Evolutionary conservation across 106 monocot species (phyloP), one percentile per base, ranked within the genome.

Genomic region (Dendrobium nobile): DNA sequence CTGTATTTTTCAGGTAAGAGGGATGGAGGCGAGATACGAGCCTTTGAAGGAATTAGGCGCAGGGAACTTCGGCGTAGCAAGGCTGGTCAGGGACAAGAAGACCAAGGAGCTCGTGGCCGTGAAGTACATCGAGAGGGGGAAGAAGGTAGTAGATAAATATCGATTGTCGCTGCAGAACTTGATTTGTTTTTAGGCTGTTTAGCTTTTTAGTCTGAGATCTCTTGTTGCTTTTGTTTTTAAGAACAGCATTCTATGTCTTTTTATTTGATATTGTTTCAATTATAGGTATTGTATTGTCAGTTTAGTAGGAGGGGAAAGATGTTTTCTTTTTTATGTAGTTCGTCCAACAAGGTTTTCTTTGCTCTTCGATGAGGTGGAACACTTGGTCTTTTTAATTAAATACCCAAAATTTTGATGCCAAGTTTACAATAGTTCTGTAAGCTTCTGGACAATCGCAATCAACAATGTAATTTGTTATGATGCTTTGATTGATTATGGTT

Each of bases 111-210:
- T 85, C 20, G 78, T 82, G 64, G 85, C 85, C 16, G 80, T 82
- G n/a, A 88, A 88, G 78, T 81, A 85, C 45, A 88, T 88, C 33
- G 83, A 88, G 75, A 85, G 88, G 81, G 88, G 88, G 37, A 27
- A 73, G 8, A 88, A 81, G 88, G 88, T 88, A 75, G 28, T 76
- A 4, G 47, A 48, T 27, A 13, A 27, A 48, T 41, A 24, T 76
- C n/a, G 7, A 75, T 4, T 75, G 44, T 43, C 17, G 10, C 22
- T 45, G 72, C 19, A 73, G n/a, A 67, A 27, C 17, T 58, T 58
- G 58, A 58, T 58, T 18, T 58, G 58, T 58, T 58, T 58, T 20
- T 20, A 16, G 45, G 45, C 45, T 6, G 45, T 45, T 9, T 45
- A 6, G 5, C 45, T 45, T 45, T 45, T 45, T 6, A 9, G 45